Conservation (phyloP, 2,329 filamentous ascomycete genomes). For the Pestalotiopsis sp. region DNA sequence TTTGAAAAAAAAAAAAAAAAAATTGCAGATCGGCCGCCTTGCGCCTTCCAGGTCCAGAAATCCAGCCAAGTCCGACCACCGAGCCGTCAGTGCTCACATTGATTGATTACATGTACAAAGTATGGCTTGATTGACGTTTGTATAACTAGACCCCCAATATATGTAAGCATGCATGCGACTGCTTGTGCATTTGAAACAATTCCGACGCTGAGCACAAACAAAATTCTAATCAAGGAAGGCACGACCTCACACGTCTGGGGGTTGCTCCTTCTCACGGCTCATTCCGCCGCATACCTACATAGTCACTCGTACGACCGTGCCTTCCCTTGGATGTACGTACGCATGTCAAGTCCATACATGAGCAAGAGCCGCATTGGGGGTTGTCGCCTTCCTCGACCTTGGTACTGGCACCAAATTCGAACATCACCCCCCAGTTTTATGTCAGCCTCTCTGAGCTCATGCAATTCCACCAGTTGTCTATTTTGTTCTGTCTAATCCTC, state of each 20-base stretch:
- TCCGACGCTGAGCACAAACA: background rate
- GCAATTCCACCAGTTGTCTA: background rate
- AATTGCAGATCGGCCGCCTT: background rate
- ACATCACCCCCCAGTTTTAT: background rate
- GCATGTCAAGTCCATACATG: background rate
- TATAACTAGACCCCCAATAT: background rate
- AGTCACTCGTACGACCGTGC: background rate
- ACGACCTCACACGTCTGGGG: background rate
- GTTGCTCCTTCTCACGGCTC: background rate
- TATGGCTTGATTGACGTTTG: background rate
- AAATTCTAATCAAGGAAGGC: background rate
- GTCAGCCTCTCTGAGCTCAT: background rate
- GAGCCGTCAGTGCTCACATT: background rate
- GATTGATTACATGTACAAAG: background rate
- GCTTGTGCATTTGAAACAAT: background rate
- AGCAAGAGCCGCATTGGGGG: constrained; percentile 3
- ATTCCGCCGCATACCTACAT: background rate
- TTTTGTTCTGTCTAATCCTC: background rate
- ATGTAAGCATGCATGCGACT: background rate
- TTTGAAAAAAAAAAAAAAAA: no score
- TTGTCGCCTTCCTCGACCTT: background rate
- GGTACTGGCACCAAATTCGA: background rate
- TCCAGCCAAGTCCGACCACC: background rate
- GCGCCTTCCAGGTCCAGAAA: background rate
- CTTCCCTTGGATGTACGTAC: no score